Base-by-base conservation (phyloP, 208 protist genomes). In the Trypanosoma mega region DNA sequence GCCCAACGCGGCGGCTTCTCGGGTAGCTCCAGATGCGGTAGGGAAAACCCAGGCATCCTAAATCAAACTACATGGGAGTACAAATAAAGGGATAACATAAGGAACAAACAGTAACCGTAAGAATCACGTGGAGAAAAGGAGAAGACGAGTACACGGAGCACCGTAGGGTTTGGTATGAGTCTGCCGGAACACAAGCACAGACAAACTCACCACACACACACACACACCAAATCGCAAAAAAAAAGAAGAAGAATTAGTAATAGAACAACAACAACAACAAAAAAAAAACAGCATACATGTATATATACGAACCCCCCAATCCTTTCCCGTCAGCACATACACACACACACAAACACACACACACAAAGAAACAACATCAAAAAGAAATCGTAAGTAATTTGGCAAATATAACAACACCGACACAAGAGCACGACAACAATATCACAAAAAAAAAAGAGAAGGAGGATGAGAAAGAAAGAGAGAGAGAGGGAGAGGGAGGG, bases 1-100 rank as follows among this genome's bases (percentile, higher is more conserved):
- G 18, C 30, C 55, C 55, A 62, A 36, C 34, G 2, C 0, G 2
- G 29, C 5, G 20, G 37, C 3, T 59, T 63, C 2, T 8, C n/a
- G 12, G 63, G 46, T 14, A 14, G 11, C 18, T 57, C 16, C 1
- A 70, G 49, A 29, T 53, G 23, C 20, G 63, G 63, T 11, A 70
- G 27, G 26, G 58, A 39, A 58, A 70, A 70, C 18, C 27, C 26
- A 11, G 56, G 62, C 63, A 63, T 70, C 46, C n/a, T n/a, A n/a
- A n/a, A 6, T 8, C 36, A 26, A 31, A 43, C 16, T n/a, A 12
- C 46, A 49, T 11, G 23, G 36, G 23, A 50, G 37, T 0, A 37
- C 16, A 5, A 20, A 23, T 56, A 43, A 56, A 2, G 1, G 5
- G 11, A 2, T 27, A 2, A 27, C 1, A 2, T 16, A 3, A 56